These are phyloP conservation scores for Claviceps humidiphila DNA, from an alignment of 2,329 filamentous ascomycete species.

Conservation along the genomic window DNA sequence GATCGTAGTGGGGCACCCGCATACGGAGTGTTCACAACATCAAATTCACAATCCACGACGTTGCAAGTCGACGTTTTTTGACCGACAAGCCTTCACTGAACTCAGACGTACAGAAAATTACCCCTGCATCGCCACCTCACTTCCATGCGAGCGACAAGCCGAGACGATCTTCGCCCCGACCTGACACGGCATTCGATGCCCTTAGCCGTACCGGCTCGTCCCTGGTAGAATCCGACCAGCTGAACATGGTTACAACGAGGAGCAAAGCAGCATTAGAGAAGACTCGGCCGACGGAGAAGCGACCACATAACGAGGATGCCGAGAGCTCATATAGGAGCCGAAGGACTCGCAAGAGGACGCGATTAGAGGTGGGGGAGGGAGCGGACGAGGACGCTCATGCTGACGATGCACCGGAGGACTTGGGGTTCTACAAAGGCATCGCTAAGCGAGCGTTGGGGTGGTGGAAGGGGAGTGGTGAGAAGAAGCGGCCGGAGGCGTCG, in stretches of 20 bases:
- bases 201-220: neutral
- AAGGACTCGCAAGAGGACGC: neutral
- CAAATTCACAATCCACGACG: no score
- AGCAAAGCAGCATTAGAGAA: neutral
- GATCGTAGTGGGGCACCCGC: neutral
- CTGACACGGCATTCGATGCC: neutral
- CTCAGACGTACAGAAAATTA: no score
- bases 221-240: neutral
- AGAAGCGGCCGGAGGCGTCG: no score
- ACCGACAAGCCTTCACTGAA: neutral
- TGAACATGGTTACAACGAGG: conserved; percentile 3
- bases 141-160: no score
- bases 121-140: no score
- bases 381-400: neutral
- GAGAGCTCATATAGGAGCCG: neutral
- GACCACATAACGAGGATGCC: neutral
- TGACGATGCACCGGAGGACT: neutral
- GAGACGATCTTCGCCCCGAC: neutral
- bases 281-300: neutral
- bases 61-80: neutral
- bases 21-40: no score
- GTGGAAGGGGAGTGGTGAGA: neutral
- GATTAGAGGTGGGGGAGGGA: neutral
- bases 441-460: neutral
- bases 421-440: neutral